Evolutionary conservation across 495 filamentous ascomycete species (phyloP).

Genomic region (Neurospora sublineolata): DNA sequence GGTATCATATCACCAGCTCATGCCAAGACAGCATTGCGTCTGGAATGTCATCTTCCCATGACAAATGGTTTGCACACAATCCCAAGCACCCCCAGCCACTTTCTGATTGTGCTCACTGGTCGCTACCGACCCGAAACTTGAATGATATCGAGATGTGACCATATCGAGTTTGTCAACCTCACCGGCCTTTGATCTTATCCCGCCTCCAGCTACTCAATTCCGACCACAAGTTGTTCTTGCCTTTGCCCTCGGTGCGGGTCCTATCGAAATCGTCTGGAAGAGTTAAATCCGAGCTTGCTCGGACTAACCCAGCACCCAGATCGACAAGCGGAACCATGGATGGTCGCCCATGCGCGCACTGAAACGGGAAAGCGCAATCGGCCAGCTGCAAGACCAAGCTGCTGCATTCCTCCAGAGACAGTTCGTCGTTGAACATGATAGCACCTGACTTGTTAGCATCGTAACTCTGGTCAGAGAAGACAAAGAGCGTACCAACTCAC

Average conservation of each 20-base stretch:
- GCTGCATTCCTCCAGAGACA: constrained; percentile 55
- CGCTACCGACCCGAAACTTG: not conserved
- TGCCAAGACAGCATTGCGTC: not conserved
- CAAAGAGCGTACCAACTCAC: constrained; percentile 17
- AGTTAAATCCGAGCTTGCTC: not conserved
- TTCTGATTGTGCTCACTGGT: not conserved
- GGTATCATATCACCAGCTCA: not conserved
- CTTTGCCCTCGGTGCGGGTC: not conserved
- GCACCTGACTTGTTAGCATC: constrained; percentile 35
- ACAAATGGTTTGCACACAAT: not conserved
- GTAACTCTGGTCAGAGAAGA: no score
- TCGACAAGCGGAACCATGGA: constrained; percentile 65
- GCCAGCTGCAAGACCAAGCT: constrained; percentile 51
- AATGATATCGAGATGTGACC: not conserved
- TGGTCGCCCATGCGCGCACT: constrained; percentile 80
- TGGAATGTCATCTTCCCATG: not conserved
- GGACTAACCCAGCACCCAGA: constrained; percentile 20
- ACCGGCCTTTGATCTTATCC: not conserved
- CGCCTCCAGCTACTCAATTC: not conserved
- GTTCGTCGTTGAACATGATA: constrained; percentile 91
- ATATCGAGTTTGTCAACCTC: not conserved
- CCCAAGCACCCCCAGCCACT: not conserved
- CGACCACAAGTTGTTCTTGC: not conserved
- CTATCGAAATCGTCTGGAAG: not conserved
- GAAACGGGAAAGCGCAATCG: constrained; percentile 73